A percentile compares a stretch with the other conserved stretches of the same genome.
Evolutionary conservation across 768 basidiomycete species (phyloP).

Genomic region (Hygrophorus russula): DNA sequence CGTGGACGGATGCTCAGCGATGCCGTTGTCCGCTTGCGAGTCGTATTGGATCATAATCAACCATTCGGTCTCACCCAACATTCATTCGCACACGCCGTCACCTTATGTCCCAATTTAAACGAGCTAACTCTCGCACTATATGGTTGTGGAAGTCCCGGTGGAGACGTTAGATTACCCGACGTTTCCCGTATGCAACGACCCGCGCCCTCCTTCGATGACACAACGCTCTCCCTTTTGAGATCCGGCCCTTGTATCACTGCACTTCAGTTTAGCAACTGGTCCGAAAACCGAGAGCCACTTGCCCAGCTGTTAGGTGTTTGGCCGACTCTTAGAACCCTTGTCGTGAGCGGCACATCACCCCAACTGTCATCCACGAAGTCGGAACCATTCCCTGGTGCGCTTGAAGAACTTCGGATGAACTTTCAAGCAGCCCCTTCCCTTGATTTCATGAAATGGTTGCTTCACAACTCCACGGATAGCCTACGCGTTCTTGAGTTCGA

Average conservation of each 20-base stretch:
- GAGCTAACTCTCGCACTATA: constrained; percentile 49
- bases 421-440: constrained; percentile 51
- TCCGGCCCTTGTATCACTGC: constrained; percentile 41
- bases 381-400: constrained; percentile 33
- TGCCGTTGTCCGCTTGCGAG: constrained; percentile 41
- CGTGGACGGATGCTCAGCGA: constrained; percentile 41
- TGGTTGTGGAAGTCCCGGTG: constrained; percentile 40
- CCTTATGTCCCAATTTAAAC: constrained; percentile 46
- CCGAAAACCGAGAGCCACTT: constrained; percentile 45
- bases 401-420: constrained; percentile 49
- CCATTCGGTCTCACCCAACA: constrained; percentile 42
- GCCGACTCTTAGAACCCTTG: constrained; percentile 44
- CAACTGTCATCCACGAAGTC: constrained; percentile 31
- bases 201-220: constrained; percentile 44
- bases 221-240: constrained; percentile 39
- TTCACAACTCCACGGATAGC: constrained; percentile 40
- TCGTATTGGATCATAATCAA: constrained; percentile 58
- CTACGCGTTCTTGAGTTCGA: constrained; percentile 46
- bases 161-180: constrained; percentile 37
- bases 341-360: constrained; percentile 49
- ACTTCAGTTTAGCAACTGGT: constrained; percentile 63
- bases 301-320: constrained; percentile 55
- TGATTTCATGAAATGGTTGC: constrained; percentile 62
- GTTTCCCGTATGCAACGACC: constrained; percentile 34
- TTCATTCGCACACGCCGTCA: constrained; percentile 48